Conservation (phyloP, 495 filamentous ascomycete species). For the Pseudotulostoma volvatum region DNA sequence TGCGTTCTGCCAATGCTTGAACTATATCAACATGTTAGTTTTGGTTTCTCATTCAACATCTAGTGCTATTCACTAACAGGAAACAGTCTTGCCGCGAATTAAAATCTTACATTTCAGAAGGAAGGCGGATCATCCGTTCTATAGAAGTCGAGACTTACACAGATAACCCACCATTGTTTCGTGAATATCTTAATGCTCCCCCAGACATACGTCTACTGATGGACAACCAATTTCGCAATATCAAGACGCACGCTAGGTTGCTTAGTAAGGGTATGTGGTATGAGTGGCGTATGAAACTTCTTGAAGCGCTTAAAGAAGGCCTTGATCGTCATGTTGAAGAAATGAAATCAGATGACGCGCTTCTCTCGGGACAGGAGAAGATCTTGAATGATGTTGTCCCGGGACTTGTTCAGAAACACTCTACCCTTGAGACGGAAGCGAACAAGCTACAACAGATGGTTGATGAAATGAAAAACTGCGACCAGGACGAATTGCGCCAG, state of each 20-base stretch:
- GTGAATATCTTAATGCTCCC: constrained; percentile 76
- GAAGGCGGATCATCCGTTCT: constrained; percentile 66
- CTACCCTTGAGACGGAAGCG: constrained; percentile 45
- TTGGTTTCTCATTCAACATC: background rate
- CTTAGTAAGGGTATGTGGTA: constrained; percentile 95
- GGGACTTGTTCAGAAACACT: constrained; percentile 36
- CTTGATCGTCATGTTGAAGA: constrained; percentile 56
- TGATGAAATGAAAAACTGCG: constrained; percentile 60
- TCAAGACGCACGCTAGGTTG: constrained; percentile 79
- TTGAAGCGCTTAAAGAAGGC: constrained; percentile 66
- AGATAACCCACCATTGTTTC: constrained; percentile 80
- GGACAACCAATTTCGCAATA: constrained; percentile 93
- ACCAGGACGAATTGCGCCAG: constrained; percentile 57
- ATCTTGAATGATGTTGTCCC: constrained; percentile 52
- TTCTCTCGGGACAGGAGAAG: constrained; percentile 49
- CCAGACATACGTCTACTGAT: constrained; percentile 70
- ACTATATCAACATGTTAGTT: constrained; percentile 75
- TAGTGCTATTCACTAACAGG: constrained; percentile 15
- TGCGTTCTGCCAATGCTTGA: constrained; percentile 88
- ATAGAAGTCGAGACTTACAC: constrained; percentile 76
- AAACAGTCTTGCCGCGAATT: constrained; percentile 73
- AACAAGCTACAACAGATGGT: constrained; percentile 49
- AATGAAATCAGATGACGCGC: constrained; percentile 56
- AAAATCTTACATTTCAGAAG: constrained; percentile 87
- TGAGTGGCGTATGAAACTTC: constrained; percentile 85